Evolutionary conservation across 805 yeast species (phyloP), one percentile per base, ranked within the genome.

Genomic region (Myxozyma monticola): DNA sequence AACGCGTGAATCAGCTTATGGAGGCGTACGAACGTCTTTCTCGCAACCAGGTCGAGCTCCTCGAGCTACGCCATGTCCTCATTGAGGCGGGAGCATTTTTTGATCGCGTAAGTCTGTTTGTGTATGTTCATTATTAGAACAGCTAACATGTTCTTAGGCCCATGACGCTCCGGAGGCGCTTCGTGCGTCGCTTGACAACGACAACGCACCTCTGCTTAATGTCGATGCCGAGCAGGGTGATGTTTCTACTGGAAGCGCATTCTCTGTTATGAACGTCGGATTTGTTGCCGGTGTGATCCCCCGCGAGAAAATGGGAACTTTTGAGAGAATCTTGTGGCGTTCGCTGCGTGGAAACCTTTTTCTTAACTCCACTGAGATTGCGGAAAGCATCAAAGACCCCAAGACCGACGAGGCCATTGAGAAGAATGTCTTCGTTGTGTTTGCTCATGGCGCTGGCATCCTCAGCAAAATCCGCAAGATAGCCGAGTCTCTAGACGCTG

Each of bases 311-410:
- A 75, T 88, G 24, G 79, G 76, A 14, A 74, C 84, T 1, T 73
- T 93, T 55, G 89, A 89, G 65, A 85, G 82, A 61, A 88, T 93
- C 49, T 71, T 89, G 41, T 93, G 96, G 96, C 79, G 99, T 70
- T 81, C 88, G 17, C 76, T 91, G 56, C 81, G 99, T 67, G 99
- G 99, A 64, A 93, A 93, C 67, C 73, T 95, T 58, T 88, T 78
- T 63, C 79, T 90, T 67, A 83, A 83, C 59, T 78, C 85, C 56
- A 77, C 78, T 40, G 93, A 86, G 59, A 80, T 91, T 51, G 77
- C 78, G 4, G 86, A 84, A 61, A 78, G 81, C 18, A 70, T 88
- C 44, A 78, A 77, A 62, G 95, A 88, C 61, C 67, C 77, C 37
- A 76, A 80, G 62, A 62, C 81, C 20, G 78, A 78, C 42, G 74